A percentile compares a stretch with the other conserved stretches of the same genome.
Conservation (phyloP, 2,329 filamentous ascomycete genomes). For the Xylaria sp. region DNA sequence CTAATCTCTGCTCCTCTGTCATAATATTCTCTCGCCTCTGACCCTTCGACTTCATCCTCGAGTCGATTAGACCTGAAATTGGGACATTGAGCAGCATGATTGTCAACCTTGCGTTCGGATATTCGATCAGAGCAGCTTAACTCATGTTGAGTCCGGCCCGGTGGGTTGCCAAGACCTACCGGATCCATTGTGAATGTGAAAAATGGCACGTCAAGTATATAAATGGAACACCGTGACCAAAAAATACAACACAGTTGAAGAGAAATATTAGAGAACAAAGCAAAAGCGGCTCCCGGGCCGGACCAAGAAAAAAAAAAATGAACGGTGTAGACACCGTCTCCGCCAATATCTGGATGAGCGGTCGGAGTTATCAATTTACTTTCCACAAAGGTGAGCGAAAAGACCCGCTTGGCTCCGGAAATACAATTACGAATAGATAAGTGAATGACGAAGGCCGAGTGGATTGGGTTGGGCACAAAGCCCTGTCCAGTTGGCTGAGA, state of each 20-base stretch:
- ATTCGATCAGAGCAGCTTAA: not conserved
- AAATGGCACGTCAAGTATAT: not conserved
- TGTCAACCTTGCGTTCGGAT: not conserved
- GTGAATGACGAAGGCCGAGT: not conserved
- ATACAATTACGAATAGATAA: slow-evolving; percentile 14
- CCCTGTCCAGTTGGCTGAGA: not conserved
- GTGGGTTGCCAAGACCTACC: slow-evolving; percentile 16
- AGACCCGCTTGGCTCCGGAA: slow-evolving; percentile 29
- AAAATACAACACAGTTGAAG: not conserved
- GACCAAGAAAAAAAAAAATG: not conserved
- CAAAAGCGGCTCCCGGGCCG: not conserved
- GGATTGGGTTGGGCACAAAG: not conserved
- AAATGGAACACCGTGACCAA: not conserved
- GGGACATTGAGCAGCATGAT: not conserved
- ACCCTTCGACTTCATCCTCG: not conserved
- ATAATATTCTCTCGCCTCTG: not conserved
- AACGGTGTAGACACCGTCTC: slow-evolving; percentile 4
- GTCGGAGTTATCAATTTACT: slow-evolving; percentile 16
- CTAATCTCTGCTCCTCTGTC: slow-evolving; percentile 3
- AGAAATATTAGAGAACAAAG: slow-evolving; percentile 1
- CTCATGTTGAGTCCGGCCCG: not conserved
- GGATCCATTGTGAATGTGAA: slow-evolving; percentile 24
- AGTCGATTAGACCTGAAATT: not conserved
- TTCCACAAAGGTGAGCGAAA: not conserved
- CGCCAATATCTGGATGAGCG: not conserved